A percentile compares a stretch with the other conserved stretches of the same genome.
These are phyloP conservation scores for Colletotrichum kahawae DNA, from an alignment of 2,329 filamentous ascomycete genomes.

Conservation along the genomic window DNA sequence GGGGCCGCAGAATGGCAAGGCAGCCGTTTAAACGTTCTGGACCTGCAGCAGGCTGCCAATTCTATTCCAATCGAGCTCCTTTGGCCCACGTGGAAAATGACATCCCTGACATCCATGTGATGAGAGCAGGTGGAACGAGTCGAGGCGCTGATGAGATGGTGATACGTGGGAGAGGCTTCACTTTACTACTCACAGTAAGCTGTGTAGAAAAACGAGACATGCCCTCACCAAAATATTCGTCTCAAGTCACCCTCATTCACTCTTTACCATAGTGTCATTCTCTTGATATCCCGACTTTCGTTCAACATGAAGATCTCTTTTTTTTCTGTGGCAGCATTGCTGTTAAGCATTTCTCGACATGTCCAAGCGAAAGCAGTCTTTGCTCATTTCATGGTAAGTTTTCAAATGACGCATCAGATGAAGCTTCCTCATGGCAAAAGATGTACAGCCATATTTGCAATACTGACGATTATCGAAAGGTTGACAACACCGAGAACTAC, in stretches of 20 bases:
- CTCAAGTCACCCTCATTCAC: neutral
- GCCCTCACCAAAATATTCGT: neutral
- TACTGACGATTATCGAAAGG: neutral
- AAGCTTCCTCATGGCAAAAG: rapidly evolving
- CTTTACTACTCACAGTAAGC: too few relatives aligned
- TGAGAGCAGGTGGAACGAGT: neutral
- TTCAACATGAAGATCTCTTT: neutral
- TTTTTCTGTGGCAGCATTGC: neutral
- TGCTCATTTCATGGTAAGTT: neutral
- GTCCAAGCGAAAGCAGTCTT: neutral
- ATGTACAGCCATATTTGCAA: rapidly evolving
- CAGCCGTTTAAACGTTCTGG: neutral
- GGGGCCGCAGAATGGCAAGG: neutral
- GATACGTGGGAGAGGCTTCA: neutral
- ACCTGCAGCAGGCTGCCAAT: neutral
- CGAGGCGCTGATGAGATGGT: neutral
- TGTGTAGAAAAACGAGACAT: neutral
- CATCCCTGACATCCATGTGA: neutral
- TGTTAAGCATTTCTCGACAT: neutral
- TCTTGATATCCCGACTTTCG: neutral
- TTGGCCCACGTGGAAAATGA: neutral
- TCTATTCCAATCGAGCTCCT: neutral
- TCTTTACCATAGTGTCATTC: rapidly evolving
- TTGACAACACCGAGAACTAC: neutral
- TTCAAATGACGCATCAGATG: rapidly evolving